A percentile compares a stretch with the other conserved stretches of the same genome.
phyloP scores from a whole-genome alignment of 768 basidiomycete species.

The Rhizopogon sp. region DNA sequence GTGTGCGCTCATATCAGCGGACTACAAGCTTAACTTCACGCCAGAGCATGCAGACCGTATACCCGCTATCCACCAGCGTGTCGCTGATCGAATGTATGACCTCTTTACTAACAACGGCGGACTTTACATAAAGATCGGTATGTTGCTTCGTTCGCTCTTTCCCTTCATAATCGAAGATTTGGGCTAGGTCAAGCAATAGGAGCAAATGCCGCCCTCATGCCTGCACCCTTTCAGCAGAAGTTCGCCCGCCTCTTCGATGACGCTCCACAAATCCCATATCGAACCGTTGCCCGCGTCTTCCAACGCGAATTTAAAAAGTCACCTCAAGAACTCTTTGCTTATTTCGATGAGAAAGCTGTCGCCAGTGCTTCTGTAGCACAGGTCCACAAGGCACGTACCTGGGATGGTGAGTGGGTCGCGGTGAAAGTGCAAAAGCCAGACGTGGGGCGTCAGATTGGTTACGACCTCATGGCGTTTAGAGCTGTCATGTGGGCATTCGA shows the following conservation, averaged over 20 bases:
- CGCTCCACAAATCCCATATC: slow-evolving; percentile 80
- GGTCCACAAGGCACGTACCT: slow-evolving; percentile 75
- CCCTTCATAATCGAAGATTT: background rate
- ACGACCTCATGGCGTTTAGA: slow-evolving; percentile 71
- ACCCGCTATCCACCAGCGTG: slow-evolving; percentile 78
- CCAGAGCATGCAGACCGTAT: slow-evolving; percentile 68
- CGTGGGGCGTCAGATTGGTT: slow-evolving; percentile 81
- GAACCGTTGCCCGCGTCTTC: slow-evolving; percentile 64
- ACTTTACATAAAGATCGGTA: slow-evolving; percentile 80
- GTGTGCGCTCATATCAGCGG: slow-evolving; percentile 67
- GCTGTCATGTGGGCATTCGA: slow-evolving; percentile 77
- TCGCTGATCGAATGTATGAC: slow-evolving; percentile 71
- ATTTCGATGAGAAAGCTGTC: slow-evolving; percentile 70
- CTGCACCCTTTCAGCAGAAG: slow-evolving; percentile 75
- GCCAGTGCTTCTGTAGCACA: slow-evolving; percentile 93
- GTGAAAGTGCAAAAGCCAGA: slow-evolving; percentile 93
- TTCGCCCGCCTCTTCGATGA: slow-evolving; percentile 85
- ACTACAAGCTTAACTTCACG: slow-evolving; percentile 88
- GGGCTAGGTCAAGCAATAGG: slow-evolving; percentile 66
- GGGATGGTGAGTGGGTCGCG: slow-evolving; percentile 64
- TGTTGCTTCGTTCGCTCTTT: slow-evolving; percentile 14
- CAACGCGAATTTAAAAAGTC: slow-evolving; percentile 60
- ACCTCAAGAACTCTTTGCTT: slow-evolving; percentile 70
- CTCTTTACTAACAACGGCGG: slow-evolving; percentile 81
- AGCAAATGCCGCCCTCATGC: slow-evolving; percentile 81